A percentile compares a stretch with the other conserved stretches of the same genome.
Evolutionary conservation across 1,284 basidiomycete species (phyloP).

Genomic region (Cutaneotrichosporon sp.): DNA sequence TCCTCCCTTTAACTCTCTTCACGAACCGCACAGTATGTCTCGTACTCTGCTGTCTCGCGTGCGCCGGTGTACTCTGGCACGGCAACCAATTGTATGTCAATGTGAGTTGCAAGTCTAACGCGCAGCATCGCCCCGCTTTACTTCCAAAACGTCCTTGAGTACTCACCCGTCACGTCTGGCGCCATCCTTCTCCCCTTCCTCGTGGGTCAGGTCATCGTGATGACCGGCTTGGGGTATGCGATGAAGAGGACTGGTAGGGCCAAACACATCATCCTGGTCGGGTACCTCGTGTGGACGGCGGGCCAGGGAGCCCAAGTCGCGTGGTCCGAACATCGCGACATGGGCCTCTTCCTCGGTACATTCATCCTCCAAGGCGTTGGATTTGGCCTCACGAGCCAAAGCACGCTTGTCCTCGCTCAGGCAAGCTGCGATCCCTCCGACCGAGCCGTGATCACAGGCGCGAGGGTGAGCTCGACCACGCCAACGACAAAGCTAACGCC

Average conservation of each 20-base stretch:
- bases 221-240: conserved; percentile 25
- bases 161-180: conserved; percentile 22
- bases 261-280: conserved; percentile 21
- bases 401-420: conserved; percentile 33
- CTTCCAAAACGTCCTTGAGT: conserved; percentile 28
- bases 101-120: no score
- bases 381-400: conserved; percentile 32
- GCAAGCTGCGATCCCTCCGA: conserved; percentile 25
- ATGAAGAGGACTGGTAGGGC: conserved; percentile 27
- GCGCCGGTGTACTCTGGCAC: conserved; percentile 33
- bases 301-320: conserved; percentile 26
- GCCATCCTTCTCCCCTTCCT: conserved; percentile 33
- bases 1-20: conserved; percentile 8
- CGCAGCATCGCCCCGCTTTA: conserved; percentile 30
- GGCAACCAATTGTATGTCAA: conserved; percentile 13
- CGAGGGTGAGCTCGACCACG: conserved; percentile 16
- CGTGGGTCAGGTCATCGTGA: conserved; percentile 27
- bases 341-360: conserved; percentile 22
- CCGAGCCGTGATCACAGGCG: conserved; percentile 32
- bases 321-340: conserved; percentile 14
- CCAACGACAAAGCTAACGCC: neutral
- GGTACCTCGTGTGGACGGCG: conserved; percentile 26
- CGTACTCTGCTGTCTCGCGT: conserved; percentile 25
- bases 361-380: conserved; percentile 34
- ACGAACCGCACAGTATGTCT: conserved; percentile 28